Evolutionary conservation across 2,329 filamentous ascomycete species (phyloP), one percentile per base, ranked within the genome.

Genomic region (Alternaria gansuensis): DNA sequence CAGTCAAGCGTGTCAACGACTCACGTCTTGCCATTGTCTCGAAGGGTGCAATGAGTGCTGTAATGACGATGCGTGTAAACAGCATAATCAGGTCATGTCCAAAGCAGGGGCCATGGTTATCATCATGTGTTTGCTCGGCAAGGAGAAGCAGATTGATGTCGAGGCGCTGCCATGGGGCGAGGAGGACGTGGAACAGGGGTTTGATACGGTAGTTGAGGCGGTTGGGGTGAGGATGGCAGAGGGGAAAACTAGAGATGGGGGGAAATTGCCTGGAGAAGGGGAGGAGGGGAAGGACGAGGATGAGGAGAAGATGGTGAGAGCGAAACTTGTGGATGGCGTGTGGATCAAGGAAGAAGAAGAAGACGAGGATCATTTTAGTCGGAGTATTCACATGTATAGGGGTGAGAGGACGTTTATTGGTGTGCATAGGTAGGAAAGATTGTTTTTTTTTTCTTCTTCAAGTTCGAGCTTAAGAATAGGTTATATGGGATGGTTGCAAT

Each of bases 31-130:
- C 70, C 80, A 83, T 37, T 98, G 93, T 71, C 78, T 87, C 10
- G 86, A 90, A 57, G 95, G 95, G 0, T 98, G 95, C 77, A 80
- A 94, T 23, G 94, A 97, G 77, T 99, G 95, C 77, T 93, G 96
- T 41, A 92, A 90, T 63, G 90, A 89, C 62, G 91, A 96, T 76
- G 80, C 87, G 54, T 98, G 95, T 76, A 92, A 90, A 76, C 87
- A 97, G 77, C 86, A 88, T 53, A 97, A 97, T 74, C 87, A 91
- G 71, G 93, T 98, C 9, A 95, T 97, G 90, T 95, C 91, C 72
- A 98, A 97, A 78, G 91, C 90, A 0, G 94, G 94, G 0, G 89
- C 90, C 7, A 87, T 86, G 55, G 93, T 97, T 24, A 88, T 98
- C 29, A 79, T 98, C 57, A 90, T 89, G 78, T 87, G 85, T 62